These are phyloP conservation scores for Vicia villosa DNA, from an alignment of 306 rosid genomes.

Conservation along the genomic window DNA sequence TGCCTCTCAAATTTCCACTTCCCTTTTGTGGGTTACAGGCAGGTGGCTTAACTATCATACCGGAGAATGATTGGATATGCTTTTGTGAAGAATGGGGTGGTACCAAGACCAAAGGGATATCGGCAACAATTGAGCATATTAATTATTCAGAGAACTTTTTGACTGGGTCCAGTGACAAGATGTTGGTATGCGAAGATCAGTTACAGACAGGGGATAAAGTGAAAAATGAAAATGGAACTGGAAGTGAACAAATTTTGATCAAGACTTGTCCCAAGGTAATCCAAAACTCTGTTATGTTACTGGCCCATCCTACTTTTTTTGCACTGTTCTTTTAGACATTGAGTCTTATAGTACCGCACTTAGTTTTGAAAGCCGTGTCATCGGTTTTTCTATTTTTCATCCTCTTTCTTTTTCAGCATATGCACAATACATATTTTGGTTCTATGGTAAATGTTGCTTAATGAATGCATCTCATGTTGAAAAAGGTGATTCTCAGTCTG, in stretches of 20 bases:
- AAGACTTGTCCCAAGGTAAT: slow-evolving; percentile 88
- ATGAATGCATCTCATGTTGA: slow-evolving; percentile 8
- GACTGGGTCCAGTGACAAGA: slow-evolving; percentile 48
- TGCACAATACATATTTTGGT: slow-evolving; percentile 5
- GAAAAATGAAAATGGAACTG: slow-evolving; percentile 59
- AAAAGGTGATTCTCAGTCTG: not conserved
- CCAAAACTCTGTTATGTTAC: slow-evolving; percentile 23
- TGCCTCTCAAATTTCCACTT: slow-evolving; percentile 23
- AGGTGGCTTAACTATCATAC: slow-evolving; percentile 68
- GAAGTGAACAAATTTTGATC: slow-evolving; percentile 46
- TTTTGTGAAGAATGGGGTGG: slow-evolving; percentile 96
- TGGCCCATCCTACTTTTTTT: not conserved
- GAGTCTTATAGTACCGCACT: not conserved
- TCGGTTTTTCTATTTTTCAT: slow-evolving; percentile 13
- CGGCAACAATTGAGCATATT: slow-evolving; percentile 63
- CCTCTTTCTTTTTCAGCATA: not conserved
- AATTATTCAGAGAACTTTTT: slow-evolving; percentile 48
- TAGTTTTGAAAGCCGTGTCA: slow-evolving; percentile 1
- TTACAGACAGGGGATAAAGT: slow-evolving; percentile 49
- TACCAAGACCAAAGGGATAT: slow-evolving; percentile 60
- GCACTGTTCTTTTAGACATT: slow-evolving; percentile 4
- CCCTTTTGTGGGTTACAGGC: slow-evolving; percentile 58
- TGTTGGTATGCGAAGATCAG: slow-evolving; percentile 55
- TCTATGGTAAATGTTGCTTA: slow-evolving; percentile 5
- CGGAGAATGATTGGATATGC: slow-evolving; percentile 92